Evolutionary conservation across 2,329 filamentous ascomycete species (phyloP).

Genomic region (Emmonsiellopsis sp.): DNA sequence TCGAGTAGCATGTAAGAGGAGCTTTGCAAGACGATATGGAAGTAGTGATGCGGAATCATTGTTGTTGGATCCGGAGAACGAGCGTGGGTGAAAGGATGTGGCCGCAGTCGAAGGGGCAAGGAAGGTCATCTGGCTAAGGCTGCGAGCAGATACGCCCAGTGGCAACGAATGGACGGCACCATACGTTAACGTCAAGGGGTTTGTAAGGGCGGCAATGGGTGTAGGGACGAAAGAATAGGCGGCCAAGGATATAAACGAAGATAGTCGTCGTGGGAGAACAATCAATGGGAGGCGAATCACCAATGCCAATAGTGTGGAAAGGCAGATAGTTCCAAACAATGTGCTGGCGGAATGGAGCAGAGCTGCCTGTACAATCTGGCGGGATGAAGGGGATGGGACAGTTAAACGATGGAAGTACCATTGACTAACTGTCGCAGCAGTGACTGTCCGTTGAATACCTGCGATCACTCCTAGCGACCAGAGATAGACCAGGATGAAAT

Average conservation of each 20-base stretch:
- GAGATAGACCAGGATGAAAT: constrained; percentile 87
- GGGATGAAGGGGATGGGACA: constrained; percentile 64
- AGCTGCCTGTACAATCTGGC: constrained; percentile 73
- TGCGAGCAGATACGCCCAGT: constrained; percentile 65
- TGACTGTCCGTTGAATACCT: constrained; percentile 81
- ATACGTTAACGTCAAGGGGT: constrained; percentile 85
- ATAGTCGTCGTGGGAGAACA: constrained; percentile 65
- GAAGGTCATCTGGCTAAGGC: constrained; percentile 72
- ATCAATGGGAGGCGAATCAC: constrained; percentile 77
- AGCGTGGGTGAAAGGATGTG: constrained; percentile 47
- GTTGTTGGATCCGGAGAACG: constrained; percentile 33
- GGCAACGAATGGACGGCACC: constrained; percentile 87
- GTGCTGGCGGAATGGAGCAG: constrained; percentile 72
- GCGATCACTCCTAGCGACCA: constrained; percentile 87
- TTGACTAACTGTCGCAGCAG: constrained; percentile 89
- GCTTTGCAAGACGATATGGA: constrained; percentile 82
- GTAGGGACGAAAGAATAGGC: constrained; percentile 75
- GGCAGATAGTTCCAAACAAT: constrained; percentile 83
- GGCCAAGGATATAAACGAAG: constrained; percentile 59
- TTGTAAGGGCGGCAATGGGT: constrained; percentile 75
- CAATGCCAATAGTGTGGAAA: constrained; percentile 73
- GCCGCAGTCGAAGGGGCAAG: constrained; percentile 61
- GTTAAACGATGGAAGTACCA: constrained; percentile 97
- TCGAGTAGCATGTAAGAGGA: constrained; percentile 81
- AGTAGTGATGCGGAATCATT: constrained; percentile 48